Evolutionary conservation across 805 yeast genomes (phyloP), one percentile per base, ranked within the genome.

Genomic region (Sugiyamaella smithiae): DNA sequence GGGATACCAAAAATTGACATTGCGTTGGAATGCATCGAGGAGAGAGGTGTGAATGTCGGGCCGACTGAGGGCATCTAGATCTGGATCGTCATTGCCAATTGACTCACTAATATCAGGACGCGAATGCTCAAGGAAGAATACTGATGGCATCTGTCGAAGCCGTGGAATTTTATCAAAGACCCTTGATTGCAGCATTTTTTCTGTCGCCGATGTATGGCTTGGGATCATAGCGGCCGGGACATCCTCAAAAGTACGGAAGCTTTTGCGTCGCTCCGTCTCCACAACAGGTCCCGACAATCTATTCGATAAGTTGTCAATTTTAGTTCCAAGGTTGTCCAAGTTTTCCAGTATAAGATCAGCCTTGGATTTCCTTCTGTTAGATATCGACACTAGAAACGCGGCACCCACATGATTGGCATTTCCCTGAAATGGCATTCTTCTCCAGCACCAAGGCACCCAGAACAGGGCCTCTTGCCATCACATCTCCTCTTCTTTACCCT

Each of bases 1-100:
- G 3, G 53, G 53, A 16, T 43, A 50, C 50, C 50, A 50, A 35
- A 47, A 50, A 38, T 50, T 50, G 25, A 46, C 38, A 40, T 46
- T 46, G 11, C 48, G 43, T 32, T 46, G 41, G 37, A 50, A 50
- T 22, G 53, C 33, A 4, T 14, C 46, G 2, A 25, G 9, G 19
- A 50, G 44, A 12, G 16, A 26, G 6, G 31, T 31, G 22, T 41
- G 31, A 28, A 29, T 29, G 12, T 45, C 49, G 7, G 41, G 41
- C 5, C 11, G n/a, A 7, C 26, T 37, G 16, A 22, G 28, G 28
- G 14, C 24, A 20, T n/a, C 24, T 29, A 19, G 23, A 14, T 19
- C 41, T 11, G 29, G 16, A 19, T 22, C 32, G 14, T 8, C 24
- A 16, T 28, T 17, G 4, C 25, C 16, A 12, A 9, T 16, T 31